These are phyloP conservation scores for Wickerhamiella allomyrinae DNA, from an alignment of 805 yeast species.

Conservation along the genomic window DNA sequence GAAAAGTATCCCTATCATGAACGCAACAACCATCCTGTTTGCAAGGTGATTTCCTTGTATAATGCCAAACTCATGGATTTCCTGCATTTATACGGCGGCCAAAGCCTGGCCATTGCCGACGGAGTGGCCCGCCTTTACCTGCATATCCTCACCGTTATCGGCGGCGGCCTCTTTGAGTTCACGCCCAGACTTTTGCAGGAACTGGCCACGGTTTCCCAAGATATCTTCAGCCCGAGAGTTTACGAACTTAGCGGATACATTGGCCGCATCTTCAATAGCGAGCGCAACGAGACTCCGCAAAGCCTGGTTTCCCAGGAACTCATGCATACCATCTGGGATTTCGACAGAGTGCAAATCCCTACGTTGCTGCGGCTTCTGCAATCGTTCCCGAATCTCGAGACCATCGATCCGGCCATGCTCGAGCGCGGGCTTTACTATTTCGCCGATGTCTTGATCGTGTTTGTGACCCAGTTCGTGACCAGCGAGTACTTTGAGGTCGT, in stretches of 20 bases:
- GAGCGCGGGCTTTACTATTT: background rate
- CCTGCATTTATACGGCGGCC: background rate
- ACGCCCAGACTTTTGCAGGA: background rate
- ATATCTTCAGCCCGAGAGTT: background rate
- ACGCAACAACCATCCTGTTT: background rate
- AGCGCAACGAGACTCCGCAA: background rate
- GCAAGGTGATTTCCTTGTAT: background rate
- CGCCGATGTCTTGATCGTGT: background rate
- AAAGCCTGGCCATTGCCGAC: background rate
- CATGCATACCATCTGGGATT: background rate
- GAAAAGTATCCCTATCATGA: background rate
- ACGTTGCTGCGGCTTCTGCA: background rate
- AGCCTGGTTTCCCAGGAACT: background rate
- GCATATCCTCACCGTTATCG: background rate
- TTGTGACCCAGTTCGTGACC: background rate
- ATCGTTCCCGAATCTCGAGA: background rate
- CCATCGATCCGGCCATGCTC: background rate
- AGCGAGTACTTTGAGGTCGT: conserved; percentile 22
- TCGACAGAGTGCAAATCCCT: background rate
- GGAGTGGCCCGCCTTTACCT: background rate
- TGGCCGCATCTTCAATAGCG: background rate
- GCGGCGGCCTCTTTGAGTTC: background rate
- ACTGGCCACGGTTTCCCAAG: background rate
- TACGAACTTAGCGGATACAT: background rate
- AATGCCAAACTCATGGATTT: background rate